Evolutionary conservation across 768 basidiomycete species (phyloP).

Genomic region (Boletus rex-veris): DNA sequence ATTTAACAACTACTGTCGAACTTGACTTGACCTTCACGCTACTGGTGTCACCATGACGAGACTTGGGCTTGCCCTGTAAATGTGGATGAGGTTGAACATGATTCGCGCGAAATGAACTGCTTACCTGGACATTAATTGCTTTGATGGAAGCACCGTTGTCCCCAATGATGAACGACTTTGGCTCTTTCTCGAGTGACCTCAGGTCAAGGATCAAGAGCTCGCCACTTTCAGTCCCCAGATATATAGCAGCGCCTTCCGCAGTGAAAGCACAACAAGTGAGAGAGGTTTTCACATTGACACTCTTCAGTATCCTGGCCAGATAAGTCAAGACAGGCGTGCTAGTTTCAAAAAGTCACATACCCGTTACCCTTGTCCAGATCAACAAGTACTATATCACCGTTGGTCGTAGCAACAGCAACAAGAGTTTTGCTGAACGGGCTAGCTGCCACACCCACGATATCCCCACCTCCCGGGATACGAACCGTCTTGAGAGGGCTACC

Average conservation of each 20-base stretch:
- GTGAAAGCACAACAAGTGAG: constrained; percentile 67
- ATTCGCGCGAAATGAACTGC: constrained; percentile 5
- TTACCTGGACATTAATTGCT: constrained; percentile 57
- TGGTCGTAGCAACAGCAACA: constrained; percentile 52
- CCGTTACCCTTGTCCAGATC: constrained; percentile 76
- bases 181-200: constrained; percentile 62
- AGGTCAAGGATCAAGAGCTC: constrained; percentile 62
- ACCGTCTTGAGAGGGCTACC: constrained; percentile 54
- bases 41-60: neutral
- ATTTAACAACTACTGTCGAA: constrained; percentile 5
- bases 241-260: constrained; percentile 63
- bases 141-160: constrained; percentile 46
- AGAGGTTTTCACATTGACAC: constrained; percentile 47
- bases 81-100: neutral
- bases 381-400: constrained; percentile 54
- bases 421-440: constrained; percentile 79
- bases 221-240: constrained; percentile 61
- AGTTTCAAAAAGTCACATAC: constrained; percentile 35
- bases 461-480: constrained; percentile 45
- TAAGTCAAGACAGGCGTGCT: neutral
- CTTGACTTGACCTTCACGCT: constrained; percentile 10
- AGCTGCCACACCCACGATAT: constrained; percentile 55
- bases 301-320: constrained; percentile 52
- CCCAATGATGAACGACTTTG: constrained; percentile 51
- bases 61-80: constrained; percentile 19